phyloP scores from a whole-genome alignment of 352 stramenopile genomes.

The Phytopythium cucurbitacearum region DNA sequence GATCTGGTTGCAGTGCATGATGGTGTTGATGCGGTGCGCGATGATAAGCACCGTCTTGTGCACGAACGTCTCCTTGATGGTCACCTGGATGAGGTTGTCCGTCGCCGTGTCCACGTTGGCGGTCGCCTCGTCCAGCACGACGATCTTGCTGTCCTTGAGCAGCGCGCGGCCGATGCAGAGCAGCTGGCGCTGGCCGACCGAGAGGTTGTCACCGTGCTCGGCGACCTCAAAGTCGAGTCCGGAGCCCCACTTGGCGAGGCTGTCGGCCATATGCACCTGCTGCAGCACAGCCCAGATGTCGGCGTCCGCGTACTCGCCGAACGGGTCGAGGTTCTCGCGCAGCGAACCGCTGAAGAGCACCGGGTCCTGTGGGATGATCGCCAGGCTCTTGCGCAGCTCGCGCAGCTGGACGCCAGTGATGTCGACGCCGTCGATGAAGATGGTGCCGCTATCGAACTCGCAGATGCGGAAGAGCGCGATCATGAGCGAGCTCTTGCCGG shows the following conservation, averaged over 20 bases:
- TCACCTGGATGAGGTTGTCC: conserved; percentile 56
- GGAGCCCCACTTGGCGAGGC: conserved; percentile 40
- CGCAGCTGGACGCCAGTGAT: conserved; percentile 31
- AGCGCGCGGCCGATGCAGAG: conserved; percentile 94
- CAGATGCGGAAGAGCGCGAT: conserved; percentile 42
- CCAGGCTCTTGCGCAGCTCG: conserved; percentile 29
- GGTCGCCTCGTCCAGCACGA: conserved; percentile 96
- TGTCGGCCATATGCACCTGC: conserved; percentile 55
- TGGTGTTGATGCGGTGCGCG: conserved; percentile 92
- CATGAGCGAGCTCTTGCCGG: conserved; percentile 46
- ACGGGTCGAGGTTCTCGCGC: conserved; percentile 90
- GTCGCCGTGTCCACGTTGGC: conserved; percentile 82
- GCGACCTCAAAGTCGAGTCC: conserved; percentile 84
- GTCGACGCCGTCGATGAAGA: conserved; percentile 86
- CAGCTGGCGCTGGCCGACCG: conserved; percentile 93
- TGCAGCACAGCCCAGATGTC: conserved; percentile 59
- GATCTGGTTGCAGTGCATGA: conserved; percentile 91
- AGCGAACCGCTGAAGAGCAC: conserved; percentile 89
- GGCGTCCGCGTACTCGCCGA: conserved; percentile 64
- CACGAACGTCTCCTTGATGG: conserved; percentile 88
- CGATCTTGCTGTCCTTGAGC: conserved; percentile 79
- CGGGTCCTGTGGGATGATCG: conserved; percentile 76
- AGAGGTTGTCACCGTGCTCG: conserved; percentile 93
- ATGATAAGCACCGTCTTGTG: conserved; percentile 92
- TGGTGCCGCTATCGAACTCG: conserved; percentile 47